A percentile compares a stretch with the other conserved stretches of the same genome.
phyloP scores from a whole-genome alignment of 139 green algal genomes.

The Micractinium conductrix region DNA sequence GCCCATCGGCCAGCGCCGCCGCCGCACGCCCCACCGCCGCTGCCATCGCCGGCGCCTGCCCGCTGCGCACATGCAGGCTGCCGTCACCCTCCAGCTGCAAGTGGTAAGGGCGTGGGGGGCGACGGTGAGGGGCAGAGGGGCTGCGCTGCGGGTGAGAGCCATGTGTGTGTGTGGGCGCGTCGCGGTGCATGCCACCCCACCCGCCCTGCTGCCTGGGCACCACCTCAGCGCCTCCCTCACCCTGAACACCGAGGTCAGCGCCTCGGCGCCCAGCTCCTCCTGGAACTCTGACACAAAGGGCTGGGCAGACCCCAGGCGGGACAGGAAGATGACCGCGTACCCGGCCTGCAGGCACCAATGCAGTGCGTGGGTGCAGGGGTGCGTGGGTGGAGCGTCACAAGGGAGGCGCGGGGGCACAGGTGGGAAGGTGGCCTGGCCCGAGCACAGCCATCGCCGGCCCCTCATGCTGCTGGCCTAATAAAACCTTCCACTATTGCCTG shows the following conservation, averaged over 20 bases:
- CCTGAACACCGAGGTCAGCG: conserved; percentile 52
- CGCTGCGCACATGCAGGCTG: background rate
- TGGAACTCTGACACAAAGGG: conserved; percentile 81
- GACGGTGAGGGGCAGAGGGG: too few relatives aligned
- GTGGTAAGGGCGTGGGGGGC: background rate
- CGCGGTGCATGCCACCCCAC: too few relatives aligned
- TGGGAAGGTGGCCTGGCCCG: too few relatives aligned
- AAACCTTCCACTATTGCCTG: too few relatives aligned
- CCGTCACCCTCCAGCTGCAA: background rate
- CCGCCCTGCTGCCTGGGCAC: too few relatives aligned
- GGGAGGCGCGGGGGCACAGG: too few relatives aligned
- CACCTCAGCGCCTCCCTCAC: too few relatives aligned
- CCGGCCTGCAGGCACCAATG: conserved; percentile 65
- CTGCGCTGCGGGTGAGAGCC: too few relatives aligned
- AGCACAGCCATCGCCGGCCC: too few relatives aligned
- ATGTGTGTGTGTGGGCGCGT: too few relatives aligned
- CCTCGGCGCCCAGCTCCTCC: conserved; percentile 41
- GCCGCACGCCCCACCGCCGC: conserved; percentile 22
- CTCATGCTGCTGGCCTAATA: too few relatives aligned
- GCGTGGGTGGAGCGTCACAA: too few relatives aligned
- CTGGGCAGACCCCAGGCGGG: conserved; percentile 79
- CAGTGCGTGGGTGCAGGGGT: background rate
- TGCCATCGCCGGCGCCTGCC: background rate
- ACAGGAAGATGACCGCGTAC: conserved; percentile 95
- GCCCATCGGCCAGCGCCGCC: conserved; percentile 44